Base-by-base conservation (phyloP, 2,329 filamentous ascomycete genomes). In the Exophiala calicioides region DNA sequence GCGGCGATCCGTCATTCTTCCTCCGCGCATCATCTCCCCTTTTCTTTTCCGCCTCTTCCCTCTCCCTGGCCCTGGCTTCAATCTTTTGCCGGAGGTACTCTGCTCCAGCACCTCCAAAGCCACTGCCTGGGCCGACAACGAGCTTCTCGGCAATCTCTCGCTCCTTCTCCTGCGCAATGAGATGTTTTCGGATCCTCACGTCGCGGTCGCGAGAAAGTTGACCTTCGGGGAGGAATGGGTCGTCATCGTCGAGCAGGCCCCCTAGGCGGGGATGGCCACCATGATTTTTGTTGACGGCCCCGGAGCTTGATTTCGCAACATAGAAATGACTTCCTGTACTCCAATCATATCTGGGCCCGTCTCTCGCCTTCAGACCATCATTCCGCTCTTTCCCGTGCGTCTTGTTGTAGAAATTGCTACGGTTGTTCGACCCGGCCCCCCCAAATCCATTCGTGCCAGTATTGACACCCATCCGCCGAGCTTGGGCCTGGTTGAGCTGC, bases 381-480 rank as follows among this genome's bases (percentile, higher is more conserved):
- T 47, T 58, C 19, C 63, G 52, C 40, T 50, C 7, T 45, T 38
- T 16, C 47, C 33, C 36, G 67, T 68, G n/a, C 69, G 73, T 8
- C 15, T 16, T 21, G 19, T 24, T 74, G 78, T 15, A 65, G 60
- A 9, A 65, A 63, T 20, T 62, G 5, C 33, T 18, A 23, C 19
- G 33, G 62, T 31, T 64, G 59, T 32, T 63, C 65, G 24, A 7
- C 35, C 64, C 66, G 31, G 62, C 64, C 23, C 63, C 69, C 50
- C 55, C 68, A 52, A 73, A 73, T 38, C 77, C 70, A 18, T 75
- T 75, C 3, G 77, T 78, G 66, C 83, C 85, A 9, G 76, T 79
- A 62, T 90, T 95, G 51, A 96, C 77, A 61, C 95, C 90, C 73
- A 90, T 84, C 26, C 90, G 78, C 1, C 77, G 74, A 8, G 80